These are phyloP conservation scores for Arabis hirsuta DNA, from an alignment of 345 rosid genomes.

Conservation along the genomic window DNA sequence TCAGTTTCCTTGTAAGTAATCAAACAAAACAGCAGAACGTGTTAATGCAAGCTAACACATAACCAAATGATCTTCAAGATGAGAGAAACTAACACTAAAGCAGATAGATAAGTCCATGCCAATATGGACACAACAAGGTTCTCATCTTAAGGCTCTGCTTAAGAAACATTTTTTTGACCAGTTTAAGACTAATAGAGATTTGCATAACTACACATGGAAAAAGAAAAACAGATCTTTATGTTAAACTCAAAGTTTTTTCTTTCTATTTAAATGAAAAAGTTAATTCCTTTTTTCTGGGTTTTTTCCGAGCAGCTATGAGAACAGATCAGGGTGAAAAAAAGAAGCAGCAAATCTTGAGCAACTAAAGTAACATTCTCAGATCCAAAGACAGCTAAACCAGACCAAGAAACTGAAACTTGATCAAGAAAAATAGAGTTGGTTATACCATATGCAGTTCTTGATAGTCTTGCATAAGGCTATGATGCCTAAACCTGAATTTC, in stretches of 20 bases:
- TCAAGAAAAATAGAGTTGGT: conserved; percentile 11
- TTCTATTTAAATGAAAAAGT: conserved; percentile 2
- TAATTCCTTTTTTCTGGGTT: neutral
- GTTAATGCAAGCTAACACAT: conserved; percentile 18
- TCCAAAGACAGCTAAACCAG: conserved; percentile 42
- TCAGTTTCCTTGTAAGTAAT: conserved; percentile 63
- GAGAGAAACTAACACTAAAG: neutral
- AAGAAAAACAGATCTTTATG: conserved; percentile 6
- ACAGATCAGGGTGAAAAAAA: conserved; percentile 33
- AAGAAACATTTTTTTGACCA: conserved; percentile 11
- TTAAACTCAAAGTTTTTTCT: conserved; percentile 17
- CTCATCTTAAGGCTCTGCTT: neutral
- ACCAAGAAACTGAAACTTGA: conserved; percentile 37
- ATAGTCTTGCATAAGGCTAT: conserved; percentile 68
- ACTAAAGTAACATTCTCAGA: conserved; percentile 40
- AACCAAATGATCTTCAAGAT: conserved; percentile 14
- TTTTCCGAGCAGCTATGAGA: conserved; percentile 2
- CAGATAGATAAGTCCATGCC: too few relatives aligned
- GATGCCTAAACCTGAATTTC: conserved; percentile 56
- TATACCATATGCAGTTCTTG: conserved; percentile 63
- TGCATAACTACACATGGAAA: neutral
- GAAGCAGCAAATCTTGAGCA: neutral
- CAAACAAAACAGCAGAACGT: conserved; percentile 4
- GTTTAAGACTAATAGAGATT: conserved; percentile 23
- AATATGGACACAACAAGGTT: neutral